Evolutionary conservation across 768 basidiomycete genomes (phyloP).

Genomic region (Gautieria morchelliformis): DNA sequence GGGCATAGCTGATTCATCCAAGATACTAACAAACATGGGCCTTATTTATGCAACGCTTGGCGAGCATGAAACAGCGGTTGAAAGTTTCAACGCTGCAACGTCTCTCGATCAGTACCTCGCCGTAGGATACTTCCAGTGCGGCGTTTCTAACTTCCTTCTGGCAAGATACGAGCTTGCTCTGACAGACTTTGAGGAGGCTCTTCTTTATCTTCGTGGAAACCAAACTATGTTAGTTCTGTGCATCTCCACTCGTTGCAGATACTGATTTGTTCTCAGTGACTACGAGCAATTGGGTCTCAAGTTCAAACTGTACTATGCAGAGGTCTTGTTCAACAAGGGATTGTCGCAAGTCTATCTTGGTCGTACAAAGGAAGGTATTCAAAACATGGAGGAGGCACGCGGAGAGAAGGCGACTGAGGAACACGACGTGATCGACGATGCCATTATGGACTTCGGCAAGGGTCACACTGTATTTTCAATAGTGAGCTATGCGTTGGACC

Average conservation of each 20-base stretch:
- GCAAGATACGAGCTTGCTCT: constrained; percentile 63
- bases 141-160: constrained; percentile 84
- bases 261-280: constrained; percentile 38
- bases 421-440: constrained; percentile 88
- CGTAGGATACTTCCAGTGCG: constrained; percentile 86
- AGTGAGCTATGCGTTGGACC: constrained; percentile 37
- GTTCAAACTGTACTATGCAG: constrained; percentile 79
- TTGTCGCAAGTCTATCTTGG: constrained; percentile 69
- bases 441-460: constrained; percentile 68
- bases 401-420: constrained; percentile 69
- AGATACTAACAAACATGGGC: constrained; percentile 89
- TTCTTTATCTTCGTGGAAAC: constrained; percentile 73
- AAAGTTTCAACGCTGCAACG: constrained; percentile 71
- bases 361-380: constrained; percentile 51
- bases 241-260: background rate
- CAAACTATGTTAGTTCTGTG: constrained; percentile 57
- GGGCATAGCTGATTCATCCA: constrained; percentile 80
- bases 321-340: constrained; percentile 86
- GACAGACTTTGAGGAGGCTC: constrained; percentile 78
- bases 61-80: constrained; percentile 77
- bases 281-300: constrained; percentile 91
- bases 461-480: constrained; percentile 92
- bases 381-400: constrained; percentile 60
- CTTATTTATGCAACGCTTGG: constrained; percentile 89
- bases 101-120: constrained; percentile 78